Evolutionary conservation across 441 rosid genomes (phyloP).

Genomic region (Gossypium schwendimanii): DNA sequence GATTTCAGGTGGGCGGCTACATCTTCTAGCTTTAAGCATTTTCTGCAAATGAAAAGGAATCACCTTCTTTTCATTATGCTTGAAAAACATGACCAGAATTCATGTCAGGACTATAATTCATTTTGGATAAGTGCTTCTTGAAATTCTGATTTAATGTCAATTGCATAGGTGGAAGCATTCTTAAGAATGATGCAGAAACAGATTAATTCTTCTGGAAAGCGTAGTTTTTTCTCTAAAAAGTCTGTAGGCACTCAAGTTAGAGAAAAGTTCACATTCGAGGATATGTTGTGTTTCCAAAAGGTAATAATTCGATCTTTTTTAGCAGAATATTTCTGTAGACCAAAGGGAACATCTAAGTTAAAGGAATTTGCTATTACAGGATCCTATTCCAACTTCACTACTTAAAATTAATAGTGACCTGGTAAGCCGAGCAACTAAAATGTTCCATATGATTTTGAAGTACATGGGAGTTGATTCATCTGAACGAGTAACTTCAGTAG

Average conservation of each 20-base stretch:
- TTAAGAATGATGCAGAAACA: constrained; percentile 91
- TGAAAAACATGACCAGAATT: not conserved
- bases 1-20: constrained; percentile 56
- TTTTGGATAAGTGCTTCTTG: not conserved
- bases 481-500: constrained; percentile 58
- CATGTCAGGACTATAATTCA: not conserved
- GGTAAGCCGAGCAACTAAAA: constrained; percentile 75
- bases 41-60: not conserved
- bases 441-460: constrained; percentile 78
- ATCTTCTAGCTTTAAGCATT: not conserved
- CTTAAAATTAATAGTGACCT: constrained; percentile 79
- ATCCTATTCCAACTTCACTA: constrained; percentile 89
- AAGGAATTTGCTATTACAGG: constrained; percentile 38
- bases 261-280: constrained; percentile 88
- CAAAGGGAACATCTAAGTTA: constrained; percentile 14
- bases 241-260: constrained; percentile 61
- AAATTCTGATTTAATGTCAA: constrained; percentile 6
- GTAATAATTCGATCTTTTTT: constrained; percentile 23
- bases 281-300: constrained; percentile 95
- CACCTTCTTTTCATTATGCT: not conserved
- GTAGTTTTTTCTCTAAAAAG: constrained; percentile 81
- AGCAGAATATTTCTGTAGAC: not conserved
- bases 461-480: constrained; percentile 91
- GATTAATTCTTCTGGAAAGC: constrained; percentile 80
- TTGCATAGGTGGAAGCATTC: constrained; percentile 80